phyloP scores from a whole-genome alignment of 495 filamentous ascomycete species.

The Umbilicaria muhlenbergii region DNA sequence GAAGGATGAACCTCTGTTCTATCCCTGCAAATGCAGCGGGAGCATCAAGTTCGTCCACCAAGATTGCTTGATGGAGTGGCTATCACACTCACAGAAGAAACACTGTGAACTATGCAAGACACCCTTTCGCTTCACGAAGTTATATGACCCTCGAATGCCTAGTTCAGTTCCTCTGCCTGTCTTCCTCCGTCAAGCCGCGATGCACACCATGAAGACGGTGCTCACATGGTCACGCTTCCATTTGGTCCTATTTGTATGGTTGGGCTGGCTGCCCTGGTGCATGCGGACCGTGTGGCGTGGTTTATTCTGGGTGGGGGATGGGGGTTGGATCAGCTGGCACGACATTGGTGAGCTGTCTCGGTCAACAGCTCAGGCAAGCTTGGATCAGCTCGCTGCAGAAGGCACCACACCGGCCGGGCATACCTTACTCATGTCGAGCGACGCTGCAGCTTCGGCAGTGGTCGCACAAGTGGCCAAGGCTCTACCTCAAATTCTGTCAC shows the following conservation, averaged over 20 bases:
- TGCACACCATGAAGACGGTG: conserved; percentile 53
- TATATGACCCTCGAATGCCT: conserved; percentile 91
- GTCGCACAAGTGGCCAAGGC: conserved; percentile 14
- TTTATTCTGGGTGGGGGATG: conserved; percentile 91
- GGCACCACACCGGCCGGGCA: conserved; percentile 25
- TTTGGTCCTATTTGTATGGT: conserved; percentile 76
- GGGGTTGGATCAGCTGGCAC: conserved; percentile 50
- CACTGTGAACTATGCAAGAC: conserved; percentile 99
- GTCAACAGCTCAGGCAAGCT: conserved; percentile 5
- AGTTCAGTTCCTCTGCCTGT: conserved; percentile 59
- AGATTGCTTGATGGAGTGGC: conserved; percentile 94
- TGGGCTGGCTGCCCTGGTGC: conserved; percentile 73
- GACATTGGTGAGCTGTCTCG: conserved; percentile 11
- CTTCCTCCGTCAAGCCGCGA: conserved; percentile 57
- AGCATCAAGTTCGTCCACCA: conserved; percentile 98
- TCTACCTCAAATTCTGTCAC: conserved; percentile 16
- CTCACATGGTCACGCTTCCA: conserved; percentile 61
- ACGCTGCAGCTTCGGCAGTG: conserved; percentile 15
- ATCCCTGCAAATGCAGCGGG: conserved; percentile 95
- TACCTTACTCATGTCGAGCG: conserved; percentile 7
- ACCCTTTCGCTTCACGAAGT: conserved; percentile 90
- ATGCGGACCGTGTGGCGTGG: conserved; percentile 85
- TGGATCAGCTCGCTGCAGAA: conserved; percentile 13
- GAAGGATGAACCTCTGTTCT: conserved; percentile 78
- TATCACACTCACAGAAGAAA: conserved; percentile 95